Conservation (phyloP, 2,329 filamentous ascomycete species). For the Verruconis gallopava region DNA sequence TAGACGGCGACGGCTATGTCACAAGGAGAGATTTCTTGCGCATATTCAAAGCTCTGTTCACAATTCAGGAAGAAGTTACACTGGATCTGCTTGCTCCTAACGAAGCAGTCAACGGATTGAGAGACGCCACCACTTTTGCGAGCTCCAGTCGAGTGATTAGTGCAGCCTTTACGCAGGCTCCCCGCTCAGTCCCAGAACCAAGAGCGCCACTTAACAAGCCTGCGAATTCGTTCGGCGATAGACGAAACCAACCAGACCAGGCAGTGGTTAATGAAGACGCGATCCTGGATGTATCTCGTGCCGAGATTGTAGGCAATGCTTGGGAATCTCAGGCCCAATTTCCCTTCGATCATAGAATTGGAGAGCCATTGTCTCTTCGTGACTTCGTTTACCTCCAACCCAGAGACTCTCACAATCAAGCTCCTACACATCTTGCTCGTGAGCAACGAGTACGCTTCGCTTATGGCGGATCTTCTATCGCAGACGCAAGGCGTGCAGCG, state of each 20-base stretch:
- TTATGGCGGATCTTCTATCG: conserved; percentile 1
- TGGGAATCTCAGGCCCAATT: conserved; percentile 7
- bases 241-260: not conserved
- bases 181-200: not conserved
- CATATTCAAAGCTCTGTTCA: conserved; percentile 86
- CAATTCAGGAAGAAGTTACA: conserved; percentile 79
- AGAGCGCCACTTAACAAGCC: conserved; percentile 7
- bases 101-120: conserved; percentile 61
- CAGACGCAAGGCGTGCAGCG: conserved; percentile 19
- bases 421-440: not conserved
- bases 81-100: conserved; percentile 62
- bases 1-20: conserved; percentile 11
- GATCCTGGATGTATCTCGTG: not conserved
- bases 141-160: conserved; percentile 33
- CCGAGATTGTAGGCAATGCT: not conserved
- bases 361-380: not conserved
- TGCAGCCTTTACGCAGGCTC: conserved; percentile 24
- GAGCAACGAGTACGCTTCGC: conserved; percentile 3
- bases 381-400: not conserved
- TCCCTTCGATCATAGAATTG: conserved; percentile 3
- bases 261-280: conserved; percentile 1
- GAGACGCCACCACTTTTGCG: conserved; percentile 26
- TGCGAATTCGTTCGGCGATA: conserved; percentile 8
- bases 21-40: conserved; percentile 23
- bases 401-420: not conserved